A percentile compares a stretch with the other conserved stretches of the same genome.
Conservation (phyloP, 2,329 filamentous ascomycete species). For the Fusarium sterilihyphosum region DNA sequence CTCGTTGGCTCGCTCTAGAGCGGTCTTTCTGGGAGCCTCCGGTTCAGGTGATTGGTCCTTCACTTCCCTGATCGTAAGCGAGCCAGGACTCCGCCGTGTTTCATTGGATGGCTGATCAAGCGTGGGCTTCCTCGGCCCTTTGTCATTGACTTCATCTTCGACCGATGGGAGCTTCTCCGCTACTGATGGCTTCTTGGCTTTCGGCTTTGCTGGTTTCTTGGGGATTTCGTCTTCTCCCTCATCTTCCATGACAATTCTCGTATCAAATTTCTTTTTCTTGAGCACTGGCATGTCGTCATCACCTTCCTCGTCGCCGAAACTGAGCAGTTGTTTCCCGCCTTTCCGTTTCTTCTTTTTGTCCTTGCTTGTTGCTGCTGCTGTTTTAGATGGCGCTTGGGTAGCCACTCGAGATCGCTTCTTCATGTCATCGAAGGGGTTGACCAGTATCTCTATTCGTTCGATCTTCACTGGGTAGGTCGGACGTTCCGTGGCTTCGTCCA, state of each 20-base stretch:
- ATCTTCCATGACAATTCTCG: constrained; percentile 73
- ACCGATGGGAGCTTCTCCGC: constrained; percentile 26
- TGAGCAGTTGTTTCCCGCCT: constrained; percentile 78
- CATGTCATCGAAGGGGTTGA: constrained; percentile 87
- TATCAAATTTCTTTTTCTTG: constrained; percentile 84
- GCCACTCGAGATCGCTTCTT: constrained; percentile 71
- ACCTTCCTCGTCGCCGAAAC: constrained; percentile 78
- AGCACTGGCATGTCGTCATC: constrained; percentile 63
- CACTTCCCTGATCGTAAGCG: constrained; percentile 16
- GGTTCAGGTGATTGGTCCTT: constrained; percentile 40
- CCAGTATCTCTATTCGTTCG: constrained; percentile 75
- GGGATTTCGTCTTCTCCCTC: constrained; percentile 46
- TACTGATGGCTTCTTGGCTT: constrained; percentile 45
- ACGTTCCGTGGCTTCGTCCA: constrained; percentile 80
- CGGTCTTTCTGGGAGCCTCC: constrained; percentile 55
- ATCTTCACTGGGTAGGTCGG: constrained; percentile 89
- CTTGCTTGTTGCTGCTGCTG: constrained; percentile 51
- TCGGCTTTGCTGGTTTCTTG: constrained; percentile 43
- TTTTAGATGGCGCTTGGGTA: constrained; percentile 54
- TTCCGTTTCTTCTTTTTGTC: constrained; percentile 77
- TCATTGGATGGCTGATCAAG: constrained; percentile 6
- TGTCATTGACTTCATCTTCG: constrained; percentile 17
- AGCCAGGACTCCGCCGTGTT: constrained; percentile 19
- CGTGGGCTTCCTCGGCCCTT: background rate
- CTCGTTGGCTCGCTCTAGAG: constrained; percentile 77